Evolutionary conservation across 306 rosid species (phyloP).

Genomic region (Fragaria ananassa): DNA sequence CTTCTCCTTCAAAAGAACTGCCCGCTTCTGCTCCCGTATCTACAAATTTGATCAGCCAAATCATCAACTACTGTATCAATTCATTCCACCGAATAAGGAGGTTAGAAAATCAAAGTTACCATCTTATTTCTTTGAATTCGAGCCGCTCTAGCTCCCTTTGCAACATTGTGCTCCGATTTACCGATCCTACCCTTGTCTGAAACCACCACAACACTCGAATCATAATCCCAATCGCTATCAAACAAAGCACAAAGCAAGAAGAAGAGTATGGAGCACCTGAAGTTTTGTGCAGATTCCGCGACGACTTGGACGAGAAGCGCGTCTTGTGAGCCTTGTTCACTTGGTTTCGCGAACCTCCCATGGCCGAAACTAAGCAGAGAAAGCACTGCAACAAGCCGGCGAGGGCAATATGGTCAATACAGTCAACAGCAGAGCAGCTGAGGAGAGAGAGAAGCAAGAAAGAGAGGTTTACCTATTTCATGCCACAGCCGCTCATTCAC

Average conservation of each 20-base stretch:
- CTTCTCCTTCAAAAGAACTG: slow-evolving; percentile 74
- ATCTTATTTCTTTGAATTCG: slow-evolving; percentile 75
- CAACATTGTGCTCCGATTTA: slow-evolving; percentile 52
- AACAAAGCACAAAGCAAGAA: not conserved
- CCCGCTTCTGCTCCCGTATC: slow-evolving; percentile 77
- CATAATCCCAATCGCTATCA: not conserved
- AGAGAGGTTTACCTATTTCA: not conserved
- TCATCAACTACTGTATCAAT: not conserved
- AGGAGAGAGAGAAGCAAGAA: not conserved
- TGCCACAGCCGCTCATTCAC: not conserved
- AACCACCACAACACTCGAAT: slow-evolving; percentile 20
- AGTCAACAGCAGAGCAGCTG: not conserved
- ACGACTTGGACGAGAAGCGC: slow-evolving; percentile 71
- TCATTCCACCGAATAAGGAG: not conserved
- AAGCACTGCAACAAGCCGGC: not conserved
- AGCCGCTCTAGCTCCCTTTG: slow-evolving; percentile 72
- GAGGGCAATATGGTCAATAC: not conserved
- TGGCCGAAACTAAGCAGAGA: slow-evolving; percentile 19
- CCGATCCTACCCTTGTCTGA: slow-evolving; percentile 47
- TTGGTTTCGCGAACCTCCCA: slow-evolving; percentile 66
- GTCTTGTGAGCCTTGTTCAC: slow-evolving; percentile 72
- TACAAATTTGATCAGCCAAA: slow-evolving; percentile 20
- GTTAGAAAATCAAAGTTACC: slow-evolving; percentile 35
- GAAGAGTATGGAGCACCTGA: slow-evolving; percentile 35
- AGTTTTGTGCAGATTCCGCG: slow-evolving; percentile 66